phyloP scores from a whole-genome alignment of 352 stramenopile species.

The Phytophthora pluvialis region DNA sequence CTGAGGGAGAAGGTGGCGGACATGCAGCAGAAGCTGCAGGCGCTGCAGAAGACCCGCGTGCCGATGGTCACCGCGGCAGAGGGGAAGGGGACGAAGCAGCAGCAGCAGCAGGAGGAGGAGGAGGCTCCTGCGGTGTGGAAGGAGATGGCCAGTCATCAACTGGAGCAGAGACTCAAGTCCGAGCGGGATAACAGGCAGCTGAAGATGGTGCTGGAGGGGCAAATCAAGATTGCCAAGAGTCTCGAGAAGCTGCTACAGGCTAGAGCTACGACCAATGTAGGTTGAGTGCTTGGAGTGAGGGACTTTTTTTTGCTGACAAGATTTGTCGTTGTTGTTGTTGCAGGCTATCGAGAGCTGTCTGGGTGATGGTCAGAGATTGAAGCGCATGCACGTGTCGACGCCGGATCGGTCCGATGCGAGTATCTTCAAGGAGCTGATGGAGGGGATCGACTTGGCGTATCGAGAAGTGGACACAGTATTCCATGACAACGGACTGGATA shows the following conservation, averaged over 20 bases:
- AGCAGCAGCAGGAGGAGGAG: constrained; percentile 1
- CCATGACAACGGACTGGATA: constrained; percentile 39
- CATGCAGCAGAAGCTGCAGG: constrained; percentile 51
- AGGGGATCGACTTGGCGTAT: constrained; percentile 45
- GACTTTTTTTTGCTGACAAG: neutral
- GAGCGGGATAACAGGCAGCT: constrained; percentile 70
- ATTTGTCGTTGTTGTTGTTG: constrained; percentile 3
- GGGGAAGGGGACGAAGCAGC: neutral
- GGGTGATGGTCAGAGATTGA: constrained; percentile 20
- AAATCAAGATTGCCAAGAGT: constrained; percentile 72
- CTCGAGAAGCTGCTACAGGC: constrained; percentile 59
- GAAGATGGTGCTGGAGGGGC: constrained; percentile 59
- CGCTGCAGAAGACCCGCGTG: constrained; percentile 32
- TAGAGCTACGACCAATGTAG: constrained; percentile 41
- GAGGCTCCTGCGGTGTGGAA: constrained; percentile 43
- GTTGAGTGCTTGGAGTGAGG: neutral
- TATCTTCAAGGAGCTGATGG: constrained; percentile 48
- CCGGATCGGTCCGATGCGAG: constrained; percentile 36
- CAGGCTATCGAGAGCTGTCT: constrained; percentile 43
- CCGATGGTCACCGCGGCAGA: constrained; percentile 2
- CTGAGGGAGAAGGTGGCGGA: constrained; percentile 49
- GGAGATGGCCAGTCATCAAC: constrained; percentile 52
- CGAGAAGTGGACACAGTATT: constrained; percentile 50
- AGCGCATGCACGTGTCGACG: constrained; percentile 37
- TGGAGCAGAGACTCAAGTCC: constrained; percentile 53